Conservation (phyloP, 352 stramenopile species). For the Plasmopara halstedii region DNA sequence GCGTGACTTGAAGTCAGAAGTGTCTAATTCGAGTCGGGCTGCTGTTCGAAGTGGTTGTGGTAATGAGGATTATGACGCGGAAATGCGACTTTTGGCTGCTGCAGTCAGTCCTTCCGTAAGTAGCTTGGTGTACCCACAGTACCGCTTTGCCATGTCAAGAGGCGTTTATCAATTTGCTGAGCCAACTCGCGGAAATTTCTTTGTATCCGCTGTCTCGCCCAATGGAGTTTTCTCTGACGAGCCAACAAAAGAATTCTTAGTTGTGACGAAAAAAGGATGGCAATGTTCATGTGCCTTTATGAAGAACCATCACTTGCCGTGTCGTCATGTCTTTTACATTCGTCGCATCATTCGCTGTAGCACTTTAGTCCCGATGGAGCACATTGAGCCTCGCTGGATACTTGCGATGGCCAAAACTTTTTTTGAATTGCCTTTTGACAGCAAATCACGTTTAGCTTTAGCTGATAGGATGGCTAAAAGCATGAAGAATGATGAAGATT, state of each 20-base stretch:
- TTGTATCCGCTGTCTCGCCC: conserved; percentile 17
- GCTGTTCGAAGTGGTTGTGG: conserved; percentile 1
- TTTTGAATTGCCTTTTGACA: conserved; percentile 9
- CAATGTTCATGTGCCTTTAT: conserved; percentile 35
- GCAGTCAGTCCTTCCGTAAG: conserved; percentile 17
- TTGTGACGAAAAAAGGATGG: conserved; percentile 24
- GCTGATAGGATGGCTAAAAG: background rate
- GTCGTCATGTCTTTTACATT: conserved; percentile 28
- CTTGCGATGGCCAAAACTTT: conserved; percentile 14
- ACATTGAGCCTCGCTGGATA: conserved; percentile 24
- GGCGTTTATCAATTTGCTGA: conserved; percentile 30
- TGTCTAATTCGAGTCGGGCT: conserved; percentile 1
- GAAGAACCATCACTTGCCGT: conserved; percentile 27
- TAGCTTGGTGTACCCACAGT: conserved; percentile 24
- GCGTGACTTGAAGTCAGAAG: conserved; percentile 9
- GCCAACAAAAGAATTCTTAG: conserved; percentile 25
- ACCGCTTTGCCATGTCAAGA: conserved; percentile 17
- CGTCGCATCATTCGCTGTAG: conserved; percentile 27
- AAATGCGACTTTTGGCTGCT: conserved; percentile 24
- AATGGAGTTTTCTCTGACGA: conserved; percentile 30
- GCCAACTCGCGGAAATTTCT: conserved; percentile 22
- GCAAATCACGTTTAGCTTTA: background rate
- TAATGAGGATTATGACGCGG: conserved; percentile 17
- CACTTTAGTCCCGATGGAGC: conserved; percentile 20
- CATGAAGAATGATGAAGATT: background rate